A percentile compares a stretch with the other conserved stretches of the same genome.
Conservation (phyloP, 176 grass and related monocot species). For the Poa pratensis region DNA sequence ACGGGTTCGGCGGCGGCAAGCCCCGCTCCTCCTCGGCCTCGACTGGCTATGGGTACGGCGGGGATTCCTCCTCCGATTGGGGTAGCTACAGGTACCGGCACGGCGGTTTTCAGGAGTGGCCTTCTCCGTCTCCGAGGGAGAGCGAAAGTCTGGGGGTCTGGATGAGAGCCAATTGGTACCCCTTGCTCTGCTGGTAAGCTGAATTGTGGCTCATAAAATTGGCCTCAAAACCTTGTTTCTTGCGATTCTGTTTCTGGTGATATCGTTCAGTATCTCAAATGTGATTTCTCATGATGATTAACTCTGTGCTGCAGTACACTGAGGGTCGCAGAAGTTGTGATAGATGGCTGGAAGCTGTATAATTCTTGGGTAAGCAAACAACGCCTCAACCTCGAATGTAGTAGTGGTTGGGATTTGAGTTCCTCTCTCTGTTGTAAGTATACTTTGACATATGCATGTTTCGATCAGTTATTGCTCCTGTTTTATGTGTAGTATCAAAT, state of each 20-base stretch:
- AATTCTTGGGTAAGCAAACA: constrained; percentile 15
- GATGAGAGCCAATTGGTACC: constrained; percentile 20
- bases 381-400: neutral
- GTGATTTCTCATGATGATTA: neutral
- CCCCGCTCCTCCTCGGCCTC: neutral
- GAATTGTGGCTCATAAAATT: neutral
- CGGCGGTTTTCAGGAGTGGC: constrained; percentile 2
- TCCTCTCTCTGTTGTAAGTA: neutral
- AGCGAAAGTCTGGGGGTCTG: constrained; percentile 15
- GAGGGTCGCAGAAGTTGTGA: neutral
- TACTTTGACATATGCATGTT: neutral
- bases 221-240: neutral
- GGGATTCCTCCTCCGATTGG: neutral
- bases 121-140: neutral
- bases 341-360: constrained; percentile 24
- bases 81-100: neutral
- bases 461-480: neutral
- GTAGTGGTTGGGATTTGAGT: neutral
- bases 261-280: constrained; percentile 4
- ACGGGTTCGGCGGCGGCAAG: neutral
- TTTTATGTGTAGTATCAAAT: neutral
- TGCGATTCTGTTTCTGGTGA: neutral
- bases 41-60: neutral
- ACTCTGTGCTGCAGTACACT: neutral
- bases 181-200: constrained; percentile 19